Percentiles rank a stretch among this genome's conserved stretches.
Evolutionary conservation across 306 rosid species (phyloP).

Genomic region (Prunus padus): DNA sequence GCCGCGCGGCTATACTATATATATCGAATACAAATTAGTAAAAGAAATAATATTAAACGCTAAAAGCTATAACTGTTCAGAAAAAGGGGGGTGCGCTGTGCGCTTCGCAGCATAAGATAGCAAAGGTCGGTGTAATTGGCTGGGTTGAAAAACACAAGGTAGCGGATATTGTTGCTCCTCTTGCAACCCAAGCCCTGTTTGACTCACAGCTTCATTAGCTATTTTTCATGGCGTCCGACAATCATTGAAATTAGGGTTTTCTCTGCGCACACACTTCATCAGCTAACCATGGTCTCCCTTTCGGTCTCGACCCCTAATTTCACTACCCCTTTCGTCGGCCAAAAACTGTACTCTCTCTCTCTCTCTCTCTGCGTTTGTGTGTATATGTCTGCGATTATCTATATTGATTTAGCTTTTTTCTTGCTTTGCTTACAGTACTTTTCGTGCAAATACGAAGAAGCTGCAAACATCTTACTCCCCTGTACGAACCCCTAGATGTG

Average conservation of each 20-base stretch:
- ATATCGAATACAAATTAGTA: too few species aligned
- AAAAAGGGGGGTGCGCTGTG: background rate
- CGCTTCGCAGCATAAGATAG: background rate
- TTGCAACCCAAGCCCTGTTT: background rate
- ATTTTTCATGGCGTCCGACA: slow-evolving; percentile 24
- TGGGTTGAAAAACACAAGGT: background rate
- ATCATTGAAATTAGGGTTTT: slow-evolving; percentile 38
- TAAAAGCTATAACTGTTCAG: too few species aligned
- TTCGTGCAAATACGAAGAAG: slow-evolving; percentile 35
- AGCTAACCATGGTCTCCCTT: slow-evolving; percentile 48
- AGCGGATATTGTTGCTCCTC: background rate
- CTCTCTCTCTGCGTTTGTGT: background rate
- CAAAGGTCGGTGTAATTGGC: too few species aligned
- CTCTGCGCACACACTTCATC: background rate
- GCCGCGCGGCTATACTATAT: too few species aligned
- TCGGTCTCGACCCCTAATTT: slow-evolving; percentile 51
- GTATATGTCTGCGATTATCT: background rate
- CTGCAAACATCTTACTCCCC: slow-evolving; percentile 2
- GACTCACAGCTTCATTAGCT: slow-evolving; percentile 1
- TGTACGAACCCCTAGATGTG: slow-evolving; percentile 46
- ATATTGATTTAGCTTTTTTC: background rate
- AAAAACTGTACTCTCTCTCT: slow-evolving; percentile 43
- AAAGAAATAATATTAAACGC: too few species aligned
- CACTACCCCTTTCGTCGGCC: slow-evolving; percentile 50
- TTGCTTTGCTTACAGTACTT: slow-evolving; percentile 32